These are phyloP conservation scores for Heterobasidion parviporum DNA, from an alignment of 1,284 basidiomycete species.

Conservation along the genomic window DNA sequence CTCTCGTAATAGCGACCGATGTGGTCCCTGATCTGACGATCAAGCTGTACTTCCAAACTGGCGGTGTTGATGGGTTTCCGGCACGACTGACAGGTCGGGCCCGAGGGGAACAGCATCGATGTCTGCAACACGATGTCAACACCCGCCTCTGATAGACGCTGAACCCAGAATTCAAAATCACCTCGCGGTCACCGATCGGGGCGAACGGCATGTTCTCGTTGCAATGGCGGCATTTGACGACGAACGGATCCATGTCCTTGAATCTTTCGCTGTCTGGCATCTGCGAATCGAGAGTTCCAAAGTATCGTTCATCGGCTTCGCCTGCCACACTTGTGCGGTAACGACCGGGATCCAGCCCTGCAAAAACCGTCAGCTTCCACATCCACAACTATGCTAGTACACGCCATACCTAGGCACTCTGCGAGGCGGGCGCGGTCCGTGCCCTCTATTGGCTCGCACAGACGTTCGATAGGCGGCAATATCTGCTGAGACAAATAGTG, in stretches of 20 bases:
- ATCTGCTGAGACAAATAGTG: slow-evolving; percentile 91
- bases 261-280: slow-evolving; percentile 86
- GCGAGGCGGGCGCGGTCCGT: slow-evolving; percentile 89
- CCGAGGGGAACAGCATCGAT: slow-evolving; percentile 41
- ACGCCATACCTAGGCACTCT: slow-evolving; percentile 78
- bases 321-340: slow-evolving; percentile 44
- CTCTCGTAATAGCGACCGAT: slow-evolving; percentile 85
- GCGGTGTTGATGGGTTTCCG: slow-evolving; percentile 39
- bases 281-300: slow-evolving; percentile 85
- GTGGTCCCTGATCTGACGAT: slow-evolving; percentile 72
- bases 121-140: slow-evolving; percentile 20
- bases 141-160: background rate
- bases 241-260: slow-evolving; percentile 63
- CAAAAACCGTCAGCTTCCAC: background rate
- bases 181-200: slow-evolving; percentile 59
- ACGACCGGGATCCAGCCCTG: slow-evolving; percentile 80
- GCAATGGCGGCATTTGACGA: slow-evolving; percentile 72
- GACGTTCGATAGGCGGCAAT: slow-evolving; percentile 88
- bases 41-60: slow-evolving; percentile 79
- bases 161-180: slow-evolving; percentile 22
- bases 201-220: slow-evolving; percentile 54
- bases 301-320: slow-evolving; percentile 57
- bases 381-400: background rate
- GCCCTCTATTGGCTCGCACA: slow-evolving; percentile 95
- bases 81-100: slow-evolving; percentile 60